Conservation (phyloP, 2,329 filamentous ascomycete genomes). For the Penicillium crustosum region DNA sequence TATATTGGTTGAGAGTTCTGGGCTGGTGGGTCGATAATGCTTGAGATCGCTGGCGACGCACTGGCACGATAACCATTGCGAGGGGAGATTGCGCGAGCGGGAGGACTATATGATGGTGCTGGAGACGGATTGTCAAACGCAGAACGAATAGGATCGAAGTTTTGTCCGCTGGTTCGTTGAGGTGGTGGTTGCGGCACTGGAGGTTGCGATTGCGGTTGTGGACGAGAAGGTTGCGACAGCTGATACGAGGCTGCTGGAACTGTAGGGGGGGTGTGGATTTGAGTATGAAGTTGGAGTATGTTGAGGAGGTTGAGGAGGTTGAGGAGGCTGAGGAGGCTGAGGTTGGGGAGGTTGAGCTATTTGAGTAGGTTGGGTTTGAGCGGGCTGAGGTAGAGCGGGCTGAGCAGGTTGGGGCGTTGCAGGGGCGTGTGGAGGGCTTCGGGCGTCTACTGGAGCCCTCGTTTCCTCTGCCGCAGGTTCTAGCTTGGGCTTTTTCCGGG, state of each 20-base stretch:
- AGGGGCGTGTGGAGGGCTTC: constrained; percentile 12
- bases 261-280: constrained; percentile 51
- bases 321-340: constrained; percentile 12
- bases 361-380: constrained; percentile 4
- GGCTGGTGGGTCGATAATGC: constrained; percentile 71
- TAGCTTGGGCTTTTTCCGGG: constrained; percentile 52
- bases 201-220: constrained; percentile 47
- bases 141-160: constrained; percentile 84
- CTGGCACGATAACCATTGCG: constrained; percentile 66
- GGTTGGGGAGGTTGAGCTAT: constrained; percentile 5
- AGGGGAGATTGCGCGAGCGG: constrained; percentile 50
- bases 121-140: constrained; percentile 53
- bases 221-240: constrained; percentile 48
- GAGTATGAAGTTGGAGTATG: constrained; percentile 13
- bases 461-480: constrained; percentile 32
- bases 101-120: constrained; percentile 44
- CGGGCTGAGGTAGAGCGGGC: background rate
- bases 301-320: constrained; percentile 16
- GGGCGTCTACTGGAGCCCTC: constrained; percentile 11
- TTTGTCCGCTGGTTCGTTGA: constrained; percentile 70
- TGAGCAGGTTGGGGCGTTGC: constrained; percentile 10
- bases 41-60: constrained; percentile 87
- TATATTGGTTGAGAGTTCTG: constrained; percentile 34
- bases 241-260: constrained; percentile 43
- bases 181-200: constrained; percentile 47